Conservation (phyloP, 352 stramenopile species). For the Pythium oligandrum region DNA sequence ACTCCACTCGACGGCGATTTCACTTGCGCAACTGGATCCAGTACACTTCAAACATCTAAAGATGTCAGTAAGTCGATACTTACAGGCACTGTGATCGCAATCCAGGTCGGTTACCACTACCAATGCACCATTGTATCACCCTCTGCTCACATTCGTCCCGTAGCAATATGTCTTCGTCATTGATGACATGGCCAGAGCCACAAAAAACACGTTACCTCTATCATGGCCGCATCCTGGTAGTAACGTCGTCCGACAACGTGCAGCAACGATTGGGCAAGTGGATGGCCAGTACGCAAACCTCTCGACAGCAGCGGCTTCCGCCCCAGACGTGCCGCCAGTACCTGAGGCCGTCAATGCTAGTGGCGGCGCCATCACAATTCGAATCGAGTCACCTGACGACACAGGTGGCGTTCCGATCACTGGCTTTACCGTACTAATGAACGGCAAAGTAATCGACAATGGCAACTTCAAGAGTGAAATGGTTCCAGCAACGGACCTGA, state of each 20-base stretch:
- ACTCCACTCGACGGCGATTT: slow-evolving; percentile 26
- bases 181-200: slow-evolving; percentile 27
- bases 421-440: slow-evolving; percentile 34
- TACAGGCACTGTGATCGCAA: slow-evolving; percentile 27
- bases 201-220: slow-evolving; percentile 6
- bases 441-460: slow-evolving; percentile 21
- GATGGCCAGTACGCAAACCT: slow-evolving; percentile 27
- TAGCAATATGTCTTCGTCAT: slow-evolving; percentile 30
- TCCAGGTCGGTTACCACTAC: too few relatives aligned
- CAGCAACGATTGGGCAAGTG: slow-evolving; percentile 22
- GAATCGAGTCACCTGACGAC: slow-evolving; percentile 14
- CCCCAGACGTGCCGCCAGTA: slow-evolving; percentile 26
- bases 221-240: too few relatives aligned
- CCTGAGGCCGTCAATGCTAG: slow-evolving; percentile 30
- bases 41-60: slow-evolving; percentile 24
- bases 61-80: slow-evolving; percentile 31
- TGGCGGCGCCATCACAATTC: slow-evolving; percentile 35
- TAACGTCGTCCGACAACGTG: slow-evolving; percentile 22
- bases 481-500: slow-evolving; percentile 6
- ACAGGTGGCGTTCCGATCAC: slow-evolving; percentile 43
- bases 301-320: slow-evolving; percentile 23
- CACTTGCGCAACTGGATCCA: slow-evolving; percentile 28
- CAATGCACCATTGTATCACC: too few relatives aligned
- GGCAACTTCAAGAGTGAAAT: slow-evolving; percentile 3
- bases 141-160: too few relatives aligned